These are phyloP conservation scores for Ilyonectria sp. DNA, from an alignment of 2,329 filamentous ascomycete genomes.

Conservation along the genomic window DNA sequence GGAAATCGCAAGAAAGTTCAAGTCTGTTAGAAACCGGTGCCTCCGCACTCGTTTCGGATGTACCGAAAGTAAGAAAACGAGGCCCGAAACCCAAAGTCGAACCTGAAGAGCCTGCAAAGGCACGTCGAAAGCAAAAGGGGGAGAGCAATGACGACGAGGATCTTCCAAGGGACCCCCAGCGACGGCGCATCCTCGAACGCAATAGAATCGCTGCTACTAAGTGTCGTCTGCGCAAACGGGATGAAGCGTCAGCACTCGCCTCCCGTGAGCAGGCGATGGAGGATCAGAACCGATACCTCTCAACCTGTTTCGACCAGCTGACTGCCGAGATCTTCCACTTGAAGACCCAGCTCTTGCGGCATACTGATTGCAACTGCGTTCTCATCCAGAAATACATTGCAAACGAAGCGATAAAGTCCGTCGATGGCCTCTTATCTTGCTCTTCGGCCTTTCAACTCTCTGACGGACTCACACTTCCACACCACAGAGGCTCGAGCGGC, in stretches of 20 bases:
- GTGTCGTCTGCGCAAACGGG: slow-evolving; percentile 50
- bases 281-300: slow-evolving; percentile 50
- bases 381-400: too few species aligned
- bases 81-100: too few species aligned
- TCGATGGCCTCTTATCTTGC: slow-evolving; percentile 42
- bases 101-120: too few species aligned
- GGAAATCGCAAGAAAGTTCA: slow-evolving; percentile 31
- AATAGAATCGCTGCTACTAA: slow-evolving; percentile 52
- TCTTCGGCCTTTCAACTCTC: slow-evolving; percentile 35
- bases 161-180: slow-evolving; percentile 44
- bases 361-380: slow-evolving; percentile 13
- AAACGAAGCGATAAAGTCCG: slow-evolving; percentile 39
- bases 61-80: too few species aligned
- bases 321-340: slow-evolving; percentile 47
- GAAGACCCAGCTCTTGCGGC: slow-evolving; percentile 34
- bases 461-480: slow-evolving; percentile 32
- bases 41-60: not conserved
- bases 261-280: slow-evolving; percentile 39
- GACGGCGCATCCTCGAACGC: slow-evolving; percentile 49
- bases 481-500: slow-evolving; percentile 40
- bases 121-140: slow-evolving; percentile 18
- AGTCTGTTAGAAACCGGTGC: slow-evolving; percentile 24
- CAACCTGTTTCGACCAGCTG: slow-evolving; percentile 45
- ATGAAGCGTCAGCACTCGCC: slow-evolving; percentile 49
- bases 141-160: slow-evolving; percentile 39